phyloP scores from a whole-genome alignment of 225 moss, liverwort and hornwort species.

The Ulota crispa region DNA sequence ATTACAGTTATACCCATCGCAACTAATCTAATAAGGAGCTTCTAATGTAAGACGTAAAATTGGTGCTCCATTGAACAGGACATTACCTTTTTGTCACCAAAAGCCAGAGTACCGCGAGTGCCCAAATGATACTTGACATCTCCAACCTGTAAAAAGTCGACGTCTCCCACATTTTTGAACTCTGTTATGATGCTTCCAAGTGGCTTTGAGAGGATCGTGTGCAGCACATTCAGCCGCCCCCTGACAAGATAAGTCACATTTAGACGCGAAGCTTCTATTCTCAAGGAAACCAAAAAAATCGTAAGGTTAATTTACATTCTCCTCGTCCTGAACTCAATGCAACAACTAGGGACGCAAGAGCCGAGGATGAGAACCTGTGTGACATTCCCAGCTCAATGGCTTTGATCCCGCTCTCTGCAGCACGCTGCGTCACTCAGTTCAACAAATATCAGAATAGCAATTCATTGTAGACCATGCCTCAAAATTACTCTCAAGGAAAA shows the following conservation, averaged over 20 bases:
- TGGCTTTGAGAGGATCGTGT: conserved; percentile 63
- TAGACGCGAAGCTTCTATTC: not conserved
- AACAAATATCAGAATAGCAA: conserved; percentile 26
- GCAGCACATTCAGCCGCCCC: conserved; percentile 62
- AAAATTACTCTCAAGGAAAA: not conserved
- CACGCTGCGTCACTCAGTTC: conserved; percentile 44
- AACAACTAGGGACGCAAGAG: not conserved
- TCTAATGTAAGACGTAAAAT: conserved; percentile 3
- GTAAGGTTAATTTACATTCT: not conserved
- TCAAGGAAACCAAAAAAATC: conserved; percentile 8
- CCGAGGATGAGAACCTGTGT: conserved; percentile 47
- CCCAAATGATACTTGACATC: conserved; percentile 70
- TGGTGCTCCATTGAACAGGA: not conserved
- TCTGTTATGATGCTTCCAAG: conserved; percentile 62
- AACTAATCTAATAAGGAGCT: not conserved
- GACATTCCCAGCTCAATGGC: conserved; percentile 65
- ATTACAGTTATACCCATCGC: not conserved
- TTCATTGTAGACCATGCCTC: conserved; percentile 11
- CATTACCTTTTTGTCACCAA: conserved; percentile 49
- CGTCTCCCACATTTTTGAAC: conserved; percentile 56
- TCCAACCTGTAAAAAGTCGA: conserved; percentile 54
- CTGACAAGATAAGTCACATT: conserved; percentile 23
- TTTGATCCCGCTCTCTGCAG: conserved; percentile 57
- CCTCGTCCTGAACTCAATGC: not conserved
- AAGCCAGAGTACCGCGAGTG: conserved; percentile 48